Conservation (phyloP, 352 stramenopile genomes). For the Thraustotheca clavata region DNA sequence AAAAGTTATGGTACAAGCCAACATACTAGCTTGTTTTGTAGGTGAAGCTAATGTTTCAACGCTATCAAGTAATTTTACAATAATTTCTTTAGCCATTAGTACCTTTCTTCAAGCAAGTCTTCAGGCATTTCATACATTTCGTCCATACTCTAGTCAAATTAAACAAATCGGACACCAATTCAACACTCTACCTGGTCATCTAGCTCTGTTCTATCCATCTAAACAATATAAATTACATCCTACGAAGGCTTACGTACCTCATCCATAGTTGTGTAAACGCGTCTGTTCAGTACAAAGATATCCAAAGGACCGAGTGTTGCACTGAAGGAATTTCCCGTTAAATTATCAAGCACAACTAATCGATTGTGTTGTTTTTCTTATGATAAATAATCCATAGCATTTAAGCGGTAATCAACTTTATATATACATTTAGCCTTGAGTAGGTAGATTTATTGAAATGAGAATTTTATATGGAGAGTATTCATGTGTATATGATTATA, state of each 20-base stretch:
- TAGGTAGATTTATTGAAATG: too few relatives aligned
- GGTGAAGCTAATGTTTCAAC: slow-evolving; percentile 46
- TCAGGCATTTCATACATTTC: slow-evolving; percentile 53
- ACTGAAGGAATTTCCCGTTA: neutral
- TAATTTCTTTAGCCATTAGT: neutral
- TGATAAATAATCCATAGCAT: too few relatives aligned
- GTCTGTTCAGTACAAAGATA: neutral
- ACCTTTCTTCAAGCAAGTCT: slow-evolving; percentile 45
- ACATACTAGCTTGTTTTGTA: slow-evolving; percentile 25
- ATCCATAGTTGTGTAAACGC: neutral
- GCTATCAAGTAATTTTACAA: slow-evolving; percentile 21
- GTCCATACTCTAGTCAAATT: slow-evolving; percentile 52
- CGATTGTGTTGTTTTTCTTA: too few relatives aligned
- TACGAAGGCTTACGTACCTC: neutral
- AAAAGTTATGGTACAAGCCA: neutral
- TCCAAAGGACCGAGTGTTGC: neutral
- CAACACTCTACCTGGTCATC: slow-evolving; percentile 15
- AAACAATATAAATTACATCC: neutral
- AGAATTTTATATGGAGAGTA: too few relatives aligned
- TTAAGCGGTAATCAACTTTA: too few relatives aligned
- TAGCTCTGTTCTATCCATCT: slow-evolving; percentile 11
- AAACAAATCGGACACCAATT: neutral
- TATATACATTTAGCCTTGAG: too few relatives aligned
- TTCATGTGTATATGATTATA: too few relatives aligned
- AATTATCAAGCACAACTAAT: too few relatives aligned